phyloP scores from a whole-genome alignment of 179 eudicot genomes.

The Sideroxylon spinosum region DNA sequence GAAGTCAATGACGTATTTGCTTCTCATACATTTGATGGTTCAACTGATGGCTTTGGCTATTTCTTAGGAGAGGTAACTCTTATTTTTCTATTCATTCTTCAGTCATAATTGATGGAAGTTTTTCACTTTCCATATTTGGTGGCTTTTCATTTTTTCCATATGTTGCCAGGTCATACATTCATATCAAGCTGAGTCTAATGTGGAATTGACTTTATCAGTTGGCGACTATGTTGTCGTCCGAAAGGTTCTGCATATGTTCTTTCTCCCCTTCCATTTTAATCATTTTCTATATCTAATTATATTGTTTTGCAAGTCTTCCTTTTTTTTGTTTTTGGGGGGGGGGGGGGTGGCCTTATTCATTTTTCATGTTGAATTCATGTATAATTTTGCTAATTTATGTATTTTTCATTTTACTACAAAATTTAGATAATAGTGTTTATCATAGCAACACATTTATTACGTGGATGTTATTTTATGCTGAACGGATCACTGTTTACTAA shows the following conservation, averaged over 20 bases:
- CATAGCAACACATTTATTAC: background rate
- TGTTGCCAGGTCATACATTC: conserved; percentile 63
- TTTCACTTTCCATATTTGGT: conserved; percentile 2
- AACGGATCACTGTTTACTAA: background rate
- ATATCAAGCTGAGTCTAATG: conserved; percentile 76
- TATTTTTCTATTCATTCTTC: background rate
- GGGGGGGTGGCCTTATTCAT: background rate
- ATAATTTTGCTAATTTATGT: background rate
- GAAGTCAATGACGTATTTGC: conserved; percentile 59
- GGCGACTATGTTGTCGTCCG: conserved; percentile 93
- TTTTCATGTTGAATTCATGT: background rate
- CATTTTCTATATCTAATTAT: background rate
- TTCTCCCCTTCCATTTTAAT: background rate
- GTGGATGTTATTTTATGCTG: background rate
- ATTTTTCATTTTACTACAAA: background rate
- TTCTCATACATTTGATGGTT: conserved; percentile 54
- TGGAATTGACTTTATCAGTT: conserved; percentile 66
- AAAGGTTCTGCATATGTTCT: conserved; percentile 42
- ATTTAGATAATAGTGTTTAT: background rate
- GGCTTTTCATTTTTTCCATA: background rate
- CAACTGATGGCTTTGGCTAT: conserved; percentile 64
- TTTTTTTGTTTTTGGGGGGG: background rate
- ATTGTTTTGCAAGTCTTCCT: background rate
- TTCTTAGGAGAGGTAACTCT: conserved; percentile 86
- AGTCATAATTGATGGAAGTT: background rate